Conservation (phyloP, 345 rosid genomes). For the Arabidopsis thaliana region TAIR10.1 NC_003075.7:2373001-2373500, state of each 20-base stretch:
- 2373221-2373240: no score
- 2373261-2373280: background rate
- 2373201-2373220: no score
- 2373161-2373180: background rate
- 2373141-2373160: background rate
- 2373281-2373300: background rate
- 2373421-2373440: background rate
- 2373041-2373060: no score
- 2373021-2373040: conserved; percentile 73
- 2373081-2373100: no score
- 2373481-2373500: no score
- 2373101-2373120: no score
- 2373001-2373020: conserved; percentile 66
- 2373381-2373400: background rate
- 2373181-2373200: background rate
- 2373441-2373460: background rate
- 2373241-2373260: background rate
- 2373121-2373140: background rate
- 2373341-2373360: background rate
- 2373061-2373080: no score
- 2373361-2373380: background rate
- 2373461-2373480: background rate
- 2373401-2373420: background rate
- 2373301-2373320: background rate
- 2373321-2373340: background rate